Evolutionary conservation across 768 basidiomycete species (phyloP).

Genomic region (Porpolomopsis calyptriformis): DNA sequence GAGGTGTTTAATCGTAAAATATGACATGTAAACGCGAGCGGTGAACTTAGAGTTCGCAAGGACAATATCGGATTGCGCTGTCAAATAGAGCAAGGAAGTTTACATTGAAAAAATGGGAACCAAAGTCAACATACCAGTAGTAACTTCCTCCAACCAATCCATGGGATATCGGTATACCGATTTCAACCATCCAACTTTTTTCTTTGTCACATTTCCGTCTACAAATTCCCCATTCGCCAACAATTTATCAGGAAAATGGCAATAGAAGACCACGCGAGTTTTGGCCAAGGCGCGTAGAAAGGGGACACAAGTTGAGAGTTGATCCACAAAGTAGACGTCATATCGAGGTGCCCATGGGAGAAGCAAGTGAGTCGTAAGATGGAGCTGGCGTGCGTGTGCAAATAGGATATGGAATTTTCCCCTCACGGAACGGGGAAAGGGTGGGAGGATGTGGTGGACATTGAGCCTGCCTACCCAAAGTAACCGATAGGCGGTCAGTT

Average conservation of each 20-base stretch:
- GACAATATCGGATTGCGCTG: conserved; percentile 83
- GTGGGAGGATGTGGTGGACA: conserved; percentile 61
- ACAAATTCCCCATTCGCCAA: conserved; percentile 63
- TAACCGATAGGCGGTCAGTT: background rate
- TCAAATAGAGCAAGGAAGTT: conserved; percentile 4
- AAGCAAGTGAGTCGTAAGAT: conserved; percentile 63
- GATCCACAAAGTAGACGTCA: conserved; percentile 92
- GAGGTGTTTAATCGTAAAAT: conserved; percentile 56
- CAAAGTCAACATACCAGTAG: conserved; percentile 54
- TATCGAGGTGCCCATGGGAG: conserved; percentile 36
- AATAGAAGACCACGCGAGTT: conserved; percentile 92
- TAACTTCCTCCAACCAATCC: conserved; percentile 82
- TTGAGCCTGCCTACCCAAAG: conserved; percentile 58
- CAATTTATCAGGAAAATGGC: conserved; percentile 95
- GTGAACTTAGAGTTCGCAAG: conserved; percentile 91
- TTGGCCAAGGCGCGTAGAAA: conserved; percentile 55
- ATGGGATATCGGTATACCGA: conserved; percentile 76
- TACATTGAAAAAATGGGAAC: background rate
- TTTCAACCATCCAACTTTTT: conserved; percentile 45
- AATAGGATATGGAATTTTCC: conserved; percentile 83
- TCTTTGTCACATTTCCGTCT: conserved; percentile 36
- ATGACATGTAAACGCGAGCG: conserved; percentile 61
- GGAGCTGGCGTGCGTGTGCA: conserved; percentile 81
- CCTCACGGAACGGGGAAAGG: conserved; percentile 70
- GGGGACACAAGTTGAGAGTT: conserved; percentile 86